Evolutionary conservation across 1,284 basidiomycete genomes (phyloP).

Genomic region (Amylostereum areolatum): DNA sequence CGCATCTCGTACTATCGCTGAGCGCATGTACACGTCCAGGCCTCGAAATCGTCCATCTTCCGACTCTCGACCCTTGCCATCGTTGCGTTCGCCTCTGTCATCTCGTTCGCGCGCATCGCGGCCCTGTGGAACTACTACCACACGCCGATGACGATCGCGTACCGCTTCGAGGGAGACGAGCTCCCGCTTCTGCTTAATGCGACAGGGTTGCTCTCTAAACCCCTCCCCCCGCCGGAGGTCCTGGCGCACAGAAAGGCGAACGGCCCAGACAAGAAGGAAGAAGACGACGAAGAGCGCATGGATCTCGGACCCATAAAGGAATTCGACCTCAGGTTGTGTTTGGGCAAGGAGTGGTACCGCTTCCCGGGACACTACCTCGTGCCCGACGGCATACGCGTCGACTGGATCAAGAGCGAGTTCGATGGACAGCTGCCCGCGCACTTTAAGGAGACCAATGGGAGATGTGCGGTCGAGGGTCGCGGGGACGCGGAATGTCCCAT

Average conservation of each 20-base stretch:
- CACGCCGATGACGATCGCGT: slow-evolving; percentile 74
- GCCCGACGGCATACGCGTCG: slow-evolving; percentile 75
- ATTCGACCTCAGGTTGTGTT: slow-evolving; percentile 80
- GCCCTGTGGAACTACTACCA: slow-evolving; percentile 90
- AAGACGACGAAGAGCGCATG: slow-evolving; percentile 53
- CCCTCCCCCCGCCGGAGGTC: slow-evolving; percentile 32
- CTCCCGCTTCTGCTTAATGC: slow-evolving; percentile 75
- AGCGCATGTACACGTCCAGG: slow-evolving; percentile 37
- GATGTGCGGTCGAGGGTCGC: slow-evolving; percentile 51
- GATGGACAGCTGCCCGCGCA: slow-evolving; percentile 85
- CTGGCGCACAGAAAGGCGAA: slow-evolving; percentile 9
- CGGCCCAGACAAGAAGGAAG: slow-evolving; percentile 9
- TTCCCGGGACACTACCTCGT: slow-evolving; percentile 91
- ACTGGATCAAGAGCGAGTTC: slow-evolving; percentile 89
- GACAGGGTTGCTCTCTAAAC: slow-evolving; percentile 52
- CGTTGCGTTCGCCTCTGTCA: slow-evolving; percentile 53
- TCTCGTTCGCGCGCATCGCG: slow-evolving; percentile 77
- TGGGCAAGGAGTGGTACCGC: slow-evolving; percentile 94
- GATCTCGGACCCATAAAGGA: slow-evolving; percentile 66
- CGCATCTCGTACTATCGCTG: background rate
- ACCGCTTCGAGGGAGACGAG: slow-evolving; percentile 73
- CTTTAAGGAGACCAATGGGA: slow-evolving; percentile 41
- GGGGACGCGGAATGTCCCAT: slow-evolving; percentile 60
- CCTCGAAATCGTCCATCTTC: slow-evolving; percentile 73
- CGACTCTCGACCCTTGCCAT: slow-evolving; percentile 69